Evolutionary conservation across 352 stramenopile species (phyloP).

Genomic region (Pythium apleroticum): DNA sequence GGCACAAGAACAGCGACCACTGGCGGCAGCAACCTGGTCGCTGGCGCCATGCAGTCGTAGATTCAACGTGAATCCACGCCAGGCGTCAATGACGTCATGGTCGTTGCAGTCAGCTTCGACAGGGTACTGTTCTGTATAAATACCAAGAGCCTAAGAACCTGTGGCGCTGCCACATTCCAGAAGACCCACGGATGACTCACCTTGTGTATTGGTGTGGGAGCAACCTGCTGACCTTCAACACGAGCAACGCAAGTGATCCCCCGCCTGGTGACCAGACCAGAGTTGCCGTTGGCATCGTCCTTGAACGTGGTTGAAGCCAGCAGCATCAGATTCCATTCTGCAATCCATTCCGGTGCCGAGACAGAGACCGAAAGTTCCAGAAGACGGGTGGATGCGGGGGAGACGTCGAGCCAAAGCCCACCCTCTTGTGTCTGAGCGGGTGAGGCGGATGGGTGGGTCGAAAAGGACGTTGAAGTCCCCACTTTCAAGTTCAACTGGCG

Average conservation of each 20-base stretch:
- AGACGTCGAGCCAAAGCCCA: not conserved
- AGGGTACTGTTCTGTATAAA: too few species aligned
- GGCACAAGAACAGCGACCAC: not conserved
- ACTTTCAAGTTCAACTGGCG: slow-evolving; percentile 27
- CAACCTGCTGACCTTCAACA: too few species aligned
- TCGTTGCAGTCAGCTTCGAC: too few species aligned
- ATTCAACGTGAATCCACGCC: not conserved
- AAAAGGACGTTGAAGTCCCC: slow-evolving; percentile 18
- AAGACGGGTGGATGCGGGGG: not conserved
- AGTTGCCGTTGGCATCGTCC: not conserved
- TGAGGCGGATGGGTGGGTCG: not conserved
- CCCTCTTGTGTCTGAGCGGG: not conserved
- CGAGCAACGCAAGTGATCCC: too few species aligned
- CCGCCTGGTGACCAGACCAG: not conserved
- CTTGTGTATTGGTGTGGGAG: too few species aligned
- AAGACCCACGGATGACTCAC: too few species aligned
- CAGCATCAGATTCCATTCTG: not conserved
- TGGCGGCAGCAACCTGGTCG: not conserved
- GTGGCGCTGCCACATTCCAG: too few species aligned
- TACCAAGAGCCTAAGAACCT: too few species aligned
- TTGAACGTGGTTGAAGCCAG: not conserved
- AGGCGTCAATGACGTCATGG: too few species aligned
- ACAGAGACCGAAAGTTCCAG: not conserved
- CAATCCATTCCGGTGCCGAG: not conserved
- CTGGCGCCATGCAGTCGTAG: too few species aligned